A percentile compares a stretch with the other conserved stretches of the same genome.
Evolutionary conservation across 2,329 filamentous ascomycete species (phyloP).

Genomic region (Neurospora sp.): DNA sequence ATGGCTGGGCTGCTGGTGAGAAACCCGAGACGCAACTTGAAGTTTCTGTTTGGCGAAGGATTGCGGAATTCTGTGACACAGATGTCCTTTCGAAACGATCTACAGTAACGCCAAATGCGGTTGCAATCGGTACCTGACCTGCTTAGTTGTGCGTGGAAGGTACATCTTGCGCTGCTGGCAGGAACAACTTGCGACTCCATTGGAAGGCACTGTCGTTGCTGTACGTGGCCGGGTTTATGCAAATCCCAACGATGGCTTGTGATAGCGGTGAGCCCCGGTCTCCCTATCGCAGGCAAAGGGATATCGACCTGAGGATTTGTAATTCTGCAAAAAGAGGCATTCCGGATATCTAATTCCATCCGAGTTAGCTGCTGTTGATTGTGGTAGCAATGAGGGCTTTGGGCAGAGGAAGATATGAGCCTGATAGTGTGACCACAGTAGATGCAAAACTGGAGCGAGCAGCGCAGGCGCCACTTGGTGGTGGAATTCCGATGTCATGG

Average conservation of each 20-base stretch:
- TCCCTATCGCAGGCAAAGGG: background rate
- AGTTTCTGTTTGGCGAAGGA: background rate
- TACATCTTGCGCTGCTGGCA: background rate
- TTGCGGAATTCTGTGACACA: background rate
- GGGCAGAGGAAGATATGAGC: background rate
- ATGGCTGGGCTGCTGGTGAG: background rate
- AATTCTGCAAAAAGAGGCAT: background rate
- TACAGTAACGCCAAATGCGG: background rate
- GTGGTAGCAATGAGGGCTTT: background rate
- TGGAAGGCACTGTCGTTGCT: background rate
- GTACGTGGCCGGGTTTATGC: background rate
- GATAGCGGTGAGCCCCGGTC: background rate
- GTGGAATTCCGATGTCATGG: background rate
- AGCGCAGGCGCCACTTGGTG: background rate
- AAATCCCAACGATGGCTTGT: background rate
- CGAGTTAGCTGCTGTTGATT: background rate
- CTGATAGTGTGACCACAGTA: background rate
- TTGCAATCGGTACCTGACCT: background rate
- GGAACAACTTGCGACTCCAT: background rate
- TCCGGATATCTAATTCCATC: background rate
- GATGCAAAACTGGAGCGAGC: background rate
- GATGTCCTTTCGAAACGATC: background rate
- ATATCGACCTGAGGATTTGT: background rate
- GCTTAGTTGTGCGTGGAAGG: background rate
- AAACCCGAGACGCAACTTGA: background rate